Evolutionary conservation across 2,329 filamentous ascomycete genomes (phyloP), one percentile per base, ranked within the genome.

Genomic region (Fusarium setosum): DNA sequence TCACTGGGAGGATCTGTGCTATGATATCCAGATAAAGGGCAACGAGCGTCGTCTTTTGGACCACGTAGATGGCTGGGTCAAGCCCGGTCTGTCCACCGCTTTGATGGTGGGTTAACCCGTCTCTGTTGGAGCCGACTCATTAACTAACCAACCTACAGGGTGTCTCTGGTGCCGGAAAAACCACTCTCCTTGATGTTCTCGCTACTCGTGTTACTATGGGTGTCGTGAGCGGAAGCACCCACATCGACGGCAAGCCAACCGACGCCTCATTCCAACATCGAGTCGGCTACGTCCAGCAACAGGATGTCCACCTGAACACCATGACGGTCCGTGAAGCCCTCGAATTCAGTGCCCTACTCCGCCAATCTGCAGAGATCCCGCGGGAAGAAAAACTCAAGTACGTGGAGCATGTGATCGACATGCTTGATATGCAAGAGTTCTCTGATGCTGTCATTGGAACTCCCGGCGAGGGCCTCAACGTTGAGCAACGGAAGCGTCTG

Each of bases 61-160:
- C 66, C 82, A 91, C 49, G 89, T 93, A 4, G 88, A 92, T 71
- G 91, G 91, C 6, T 93, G 90, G 88, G 90, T 94, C 56, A 91
- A 92, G 74, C 91, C 91, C 8, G 91, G 91, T 37, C 90, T 89
- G 15, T 79, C 92, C 26, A 93, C 91, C 7, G 91, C 90, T 1
- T 12, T 66, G 0, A 66, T 66, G 63, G 62, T 65, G 52, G 1
- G 35, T 5, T 2, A 5, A 13, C 3, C n/a, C n/a, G 0, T 5
- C 13, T 12, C 2, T 2, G 2, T 11, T 1, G 0, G 5, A 6
- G 1, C 13, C 6, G 8, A 18, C 34, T 9, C 4, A 11, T 18
- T 1, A 2, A 18, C 60, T 67, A 10, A 65, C 23, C 6, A 4
- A 8, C 7, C 3, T 1, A 7, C 0, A 81, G 80, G 85, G 90